Conservation (phyloP, 495 filamentous ascomycete species). For the Niebla homalea region DNA sequence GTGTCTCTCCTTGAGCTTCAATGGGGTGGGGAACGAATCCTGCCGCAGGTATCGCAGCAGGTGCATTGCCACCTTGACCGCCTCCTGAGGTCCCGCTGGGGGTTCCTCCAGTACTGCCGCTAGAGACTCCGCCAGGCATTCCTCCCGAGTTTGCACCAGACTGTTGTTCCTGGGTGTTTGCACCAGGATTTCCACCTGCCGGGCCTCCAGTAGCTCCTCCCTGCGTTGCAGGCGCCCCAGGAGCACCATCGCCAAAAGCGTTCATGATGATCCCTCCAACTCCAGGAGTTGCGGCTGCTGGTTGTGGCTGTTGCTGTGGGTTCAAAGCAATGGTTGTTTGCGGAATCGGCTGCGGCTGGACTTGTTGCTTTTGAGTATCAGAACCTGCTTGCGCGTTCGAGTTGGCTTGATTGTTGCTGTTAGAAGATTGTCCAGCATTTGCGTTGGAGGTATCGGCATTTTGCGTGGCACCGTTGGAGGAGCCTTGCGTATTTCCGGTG, state of each 20-base stretch:
- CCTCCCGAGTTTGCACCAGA: neutral
- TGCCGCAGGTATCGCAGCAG: neutral
- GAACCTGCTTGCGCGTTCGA: neutral
- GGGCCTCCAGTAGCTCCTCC: too few species aligned
- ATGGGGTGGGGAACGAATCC: neutral
- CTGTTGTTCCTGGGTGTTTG: too few species aligned
- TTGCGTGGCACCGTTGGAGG: neutral
- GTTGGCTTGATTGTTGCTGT: neutral
- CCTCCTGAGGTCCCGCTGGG: neutral
- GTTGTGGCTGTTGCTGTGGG: neutral
- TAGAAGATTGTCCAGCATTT: neutral
- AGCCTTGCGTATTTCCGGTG: neutral
- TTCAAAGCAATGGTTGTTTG: slow-evolving; percentile 7
- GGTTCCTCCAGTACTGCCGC: neutral
- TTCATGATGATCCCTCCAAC: neutral
- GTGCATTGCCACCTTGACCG: neutral
- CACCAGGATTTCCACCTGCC: too few species aligned
- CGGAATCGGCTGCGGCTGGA: neutral
- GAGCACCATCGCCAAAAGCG: neutral
- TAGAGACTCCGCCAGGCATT: neutral
- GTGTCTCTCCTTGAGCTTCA: neutral
- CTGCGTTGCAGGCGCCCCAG: too few species aligned
- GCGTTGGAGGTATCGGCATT: neutral
- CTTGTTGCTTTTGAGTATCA: neutral
- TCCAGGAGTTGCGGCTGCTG: neutral